Conservation (phyloP, 805 yeast genomes). For the Schizosaccharomyces lindneri region DNA sequence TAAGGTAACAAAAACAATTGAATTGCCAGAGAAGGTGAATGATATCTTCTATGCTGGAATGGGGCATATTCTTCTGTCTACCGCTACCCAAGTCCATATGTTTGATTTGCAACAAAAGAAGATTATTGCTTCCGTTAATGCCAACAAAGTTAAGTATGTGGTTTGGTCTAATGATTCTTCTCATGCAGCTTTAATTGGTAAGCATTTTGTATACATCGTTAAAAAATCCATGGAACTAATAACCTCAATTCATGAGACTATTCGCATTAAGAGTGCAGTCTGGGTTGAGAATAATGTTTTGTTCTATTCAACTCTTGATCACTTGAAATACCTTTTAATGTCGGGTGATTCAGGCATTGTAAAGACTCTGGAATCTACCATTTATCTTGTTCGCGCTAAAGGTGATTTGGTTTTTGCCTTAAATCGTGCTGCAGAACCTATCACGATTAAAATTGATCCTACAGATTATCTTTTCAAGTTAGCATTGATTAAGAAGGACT, state of each 20-base stretch:
- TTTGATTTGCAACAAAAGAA: conserved; percentile 86
- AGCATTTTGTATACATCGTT: conserved; percentile 79
- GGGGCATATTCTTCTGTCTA: conserved; percentile 57
- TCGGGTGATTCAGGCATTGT: conserved; percentile 92
- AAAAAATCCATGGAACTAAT: conserved; percentile 51
- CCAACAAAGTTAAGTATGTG: conserved; percentile 63
- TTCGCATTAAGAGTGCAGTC: conserved; percentile 84
- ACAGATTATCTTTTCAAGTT: conserved; percentile 91
- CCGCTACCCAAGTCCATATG: conserved; percentile 44
- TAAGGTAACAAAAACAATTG: conserved; percentile 56
- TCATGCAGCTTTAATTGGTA: conserved; percentile 64
- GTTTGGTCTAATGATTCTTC: conserved; percentile 76
- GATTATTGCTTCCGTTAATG: conserved; percentile 40
- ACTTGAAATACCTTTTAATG: conserved; percentile 72
- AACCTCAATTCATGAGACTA: conserved; percentile 82
- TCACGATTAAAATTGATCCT: conserved; percentile 61
- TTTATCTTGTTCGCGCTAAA: conserved; percentile 50
- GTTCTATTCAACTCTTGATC: conserved; percentile 82
- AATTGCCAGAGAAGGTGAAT: conserved; percentile 26
- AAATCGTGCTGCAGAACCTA: conserved; percentile 66
- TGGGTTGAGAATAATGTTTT: conserved; percentile 91
- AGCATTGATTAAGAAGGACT: conserved; percentile 72
- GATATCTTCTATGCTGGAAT: conserved; percentile 50
- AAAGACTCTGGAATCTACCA: conserved; percentile 69
- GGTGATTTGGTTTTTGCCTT: conserved; percentile 57